Percentiles rank a stretch among this genome's conserved stretches.
Evolutionary conservation across 2,329 filamentous ascomycete genomes (phyloP).

Genomic region (Thelonectria rubi): DNA sequence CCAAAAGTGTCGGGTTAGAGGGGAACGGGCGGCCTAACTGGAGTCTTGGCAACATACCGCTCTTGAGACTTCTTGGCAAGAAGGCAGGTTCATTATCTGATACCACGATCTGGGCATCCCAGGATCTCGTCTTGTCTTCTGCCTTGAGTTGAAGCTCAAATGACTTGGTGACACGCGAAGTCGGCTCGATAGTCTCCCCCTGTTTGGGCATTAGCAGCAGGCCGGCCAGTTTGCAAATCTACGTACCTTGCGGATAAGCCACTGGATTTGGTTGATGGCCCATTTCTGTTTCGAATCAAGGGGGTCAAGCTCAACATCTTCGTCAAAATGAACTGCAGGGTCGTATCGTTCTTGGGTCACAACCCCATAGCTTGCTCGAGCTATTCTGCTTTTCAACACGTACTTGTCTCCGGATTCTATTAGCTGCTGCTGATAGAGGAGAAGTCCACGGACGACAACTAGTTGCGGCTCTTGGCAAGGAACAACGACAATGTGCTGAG

Average conservation of each 20-base stretch:
- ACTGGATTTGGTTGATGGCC: constrained; percentile 38
- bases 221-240: constrained; percentile 49
- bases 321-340: constrained; percentile 31
- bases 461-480: constrained; percentile 62
- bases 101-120: constrained; percentile 51
- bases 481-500: constrained; percentile 47
- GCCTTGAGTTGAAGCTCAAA: constrained; percentile 48
- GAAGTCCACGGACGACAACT: constrained; percentile 62
- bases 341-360: constrained; percentile 33
- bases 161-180: constrained; percentile 44
- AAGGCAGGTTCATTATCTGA: constrained; percentile 50
- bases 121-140: constrained; percentile 46
- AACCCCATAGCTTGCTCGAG: constrained; percentile 38
- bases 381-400: constrained; percentile 52
- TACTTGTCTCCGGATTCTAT: constrained; percentile 51
- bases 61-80: constrained; percentile 50
- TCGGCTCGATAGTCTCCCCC: constrained; percentile 53
- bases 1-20: background rate
- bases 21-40: background rate
- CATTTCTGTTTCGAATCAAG: constrained; percentile 31
- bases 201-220: constrained; percentile 23
- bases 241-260: constrained; percentile 40
- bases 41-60: constrained; percentile 43
- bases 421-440: constrained; percentile 60
- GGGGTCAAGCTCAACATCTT: constrained; percentile 30